These are phyloP conservation scores for Hypoxylon sp. DNA, from an alignment of 2,329 filamentous ascomycete species.

Conservation along the genomic window DNA sequence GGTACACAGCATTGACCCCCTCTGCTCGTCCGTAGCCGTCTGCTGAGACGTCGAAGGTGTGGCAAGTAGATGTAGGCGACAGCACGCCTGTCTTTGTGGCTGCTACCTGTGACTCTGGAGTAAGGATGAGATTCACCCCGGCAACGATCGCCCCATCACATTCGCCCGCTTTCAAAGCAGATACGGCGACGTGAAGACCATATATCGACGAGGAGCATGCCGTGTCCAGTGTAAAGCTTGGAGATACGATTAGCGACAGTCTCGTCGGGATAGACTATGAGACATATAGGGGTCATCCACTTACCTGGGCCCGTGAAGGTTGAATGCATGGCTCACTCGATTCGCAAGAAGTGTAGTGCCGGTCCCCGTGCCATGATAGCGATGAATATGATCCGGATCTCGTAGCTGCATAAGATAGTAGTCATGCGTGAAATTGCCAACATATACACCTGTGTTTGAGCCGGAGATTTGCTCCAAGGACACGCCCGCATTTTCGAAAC, in stretches of 20 bases:
- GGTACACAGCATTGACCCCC: slow-evolving; percentile 57
- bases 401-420: slow-evolving; percentile 28
- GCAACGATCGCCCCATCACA: slow-evolving; percentile 47
- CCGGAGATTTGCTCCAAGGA: slow-evolving; percentile 28
- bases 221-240: slow-evolving; percentile 47
- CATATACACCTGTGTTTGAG: slow-evolving; percentile 40
- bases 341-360: slow-evolving; percentile 51
- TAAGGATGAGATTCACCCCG: slow-evolving; percentile 41
- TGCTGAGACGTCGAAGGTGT: slow-evolving; percentile 57
- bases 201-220: slow-evolving; percentile 51
- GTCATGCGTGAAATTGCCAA: slow-evolving; percentile 47
- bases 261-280: neutral
- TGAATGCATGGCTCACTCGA: slow-evolving; percentile 51
- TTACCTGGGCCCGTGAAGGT: slow-evolving; percentile 49
- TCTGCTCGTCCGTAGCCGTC: slow-evolving; percentile 66
- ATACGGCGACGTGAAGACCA: slow-evolving; percentile 38
- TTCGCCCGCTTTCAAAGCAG: slow-evolving; percentile 33
- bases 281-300: too few relatives aligned
- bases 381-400: slow-evolving; percentile 47
- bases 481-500: slow-evolving; percentile 39
- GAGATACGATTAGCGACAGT: too few relatives aligned
- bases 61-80: slow-evolving; percentile 52
- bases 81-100: slow-evolving; percentile 49
- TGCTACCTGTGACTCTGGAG: slow-evolving; percentile 39
- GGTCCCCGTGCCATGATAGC: slow-evolving; percentile 44